These are phyloP conservation scores for Pseudocercospora fijiensis DNA, from an alignment of 2,329 filamentous ascomycete species.

Conservation along the genomic window DNA sequence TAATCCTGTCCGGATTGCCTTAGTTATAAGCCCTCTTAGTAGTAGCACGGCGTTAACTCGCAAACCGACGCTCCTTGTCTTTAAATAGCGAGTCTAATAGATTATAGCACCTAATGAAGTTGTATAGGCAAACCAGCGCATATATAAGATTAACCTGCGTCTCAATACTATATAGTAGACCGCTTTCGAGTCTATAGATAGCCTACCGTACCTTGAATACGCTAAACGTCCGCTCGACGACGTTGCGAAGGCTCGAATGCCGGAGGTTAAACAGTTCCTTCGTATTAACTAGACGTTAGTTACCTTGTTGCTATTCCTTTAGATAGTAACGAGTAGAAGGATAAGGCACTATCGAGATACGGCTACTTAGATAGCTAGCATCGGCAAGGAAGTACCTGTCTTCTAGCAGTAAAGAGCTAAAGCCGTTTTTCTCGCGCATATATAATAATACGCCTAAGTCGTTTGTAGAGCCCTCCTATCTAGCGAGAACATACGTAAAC, in stretches of 20 bases:
- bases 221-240: background rate
- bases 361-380: no score
- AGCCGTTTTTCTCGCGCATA: no score
- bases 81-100: background rate
- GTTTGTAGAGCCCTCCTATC: no score
- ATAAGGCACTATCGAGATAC: no score
- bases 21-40: background rate
- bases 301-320: background rate
- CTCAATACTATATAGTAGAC: background rate
- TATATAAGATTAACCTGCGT: background rate
- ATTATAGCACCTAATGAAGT: background rate
- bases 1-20: no score
- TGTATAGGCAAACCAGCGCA: background rate
- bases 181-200: background rate
- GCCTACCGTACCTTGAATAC: background rate
- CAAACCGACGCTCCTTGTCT: background rate
- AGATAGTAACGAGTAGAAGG: background rate
- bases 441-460: no score
- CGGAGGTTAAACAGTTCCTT: background rate
- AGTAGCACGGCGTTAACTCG: background rate
- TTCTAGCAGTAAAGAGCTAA: no score
- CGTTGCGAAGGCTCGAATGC: background rate
- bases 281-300: background rate
- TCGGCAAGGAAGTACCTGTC: no score
- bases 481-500: no score